Conservation (phyloP, 2,329 filamentous ascomycete genomes). For the Dichotomopilus funicola region DNA sequence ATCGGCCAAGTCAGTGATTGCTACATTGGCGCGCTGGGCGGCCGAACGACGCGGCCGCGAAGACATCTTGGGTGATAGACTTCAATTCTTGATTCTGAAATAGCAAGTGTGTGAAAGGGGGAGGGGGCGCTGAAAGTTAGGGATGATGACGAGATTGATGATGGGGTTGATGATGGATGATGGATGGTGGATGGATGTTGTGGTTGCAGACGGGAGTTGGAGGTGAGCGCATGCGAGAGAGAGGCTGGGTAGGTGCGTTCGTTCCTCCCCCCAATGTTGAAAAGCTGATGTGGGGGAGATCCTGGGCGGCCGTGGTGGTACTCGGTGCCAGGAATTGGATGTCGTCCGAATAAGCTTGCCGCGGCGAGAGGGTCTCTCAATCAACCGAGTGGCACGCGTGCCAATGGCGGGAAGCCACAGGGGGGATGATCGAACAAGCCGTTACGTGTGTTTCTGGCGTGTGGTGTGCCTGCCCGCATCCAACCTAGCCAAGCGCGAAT, state of each 20-base stretch:
- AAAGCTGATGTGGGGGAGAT: too few species aligned
- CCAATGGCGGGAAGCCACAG: slow-evolving; percentile 15
- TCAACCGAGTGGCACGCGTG: slow-evolving; percentile 12
- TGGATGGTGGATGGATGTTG: neutral
- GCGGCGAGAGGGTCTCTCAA: slow-evolving; percentile 7
- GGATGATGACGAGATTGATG: neutral
- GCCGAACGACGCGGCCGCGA: slow-evolving; percentile 44
- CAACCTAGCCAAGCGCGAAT: slow-evolving; percentile 4
- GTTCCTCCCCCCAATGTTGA: neutral
- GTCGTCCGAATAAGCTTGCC: slow-evolving; percentile 19
- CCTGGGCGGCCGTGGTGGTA: slow-evolving; percentile 3
- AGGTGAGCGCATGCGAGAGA: neutral
- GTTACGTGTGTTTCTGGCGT: too few species aligned
- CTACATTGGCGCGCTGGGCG: slow-evolving; percentile 39
- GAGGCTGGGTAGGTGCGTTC: slow-evolving; percentile 8
- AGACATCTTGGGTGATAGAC: slow-evolving; percentile 24
- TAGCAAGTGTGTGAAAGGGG: neutral
- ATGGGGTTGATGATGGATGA: neutral
- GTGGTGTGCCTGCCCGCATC: neutral
- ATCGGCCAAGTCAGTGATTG: slow-evolving; percentile 46
- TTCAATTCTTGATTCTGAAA: too few species aligned
- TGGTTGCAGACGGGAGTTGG: slow-evolving; percentile 1
- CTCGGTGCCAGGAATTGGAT: slow-evolving; percentile 1
- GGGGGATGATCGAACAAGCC: neutral
- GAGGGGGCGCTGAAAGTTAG: neutral